phyloP scores from a whole-genome alignment of 1,284 basidiomycete genomes.

The Paramarasmius palmivorus region DNA sequence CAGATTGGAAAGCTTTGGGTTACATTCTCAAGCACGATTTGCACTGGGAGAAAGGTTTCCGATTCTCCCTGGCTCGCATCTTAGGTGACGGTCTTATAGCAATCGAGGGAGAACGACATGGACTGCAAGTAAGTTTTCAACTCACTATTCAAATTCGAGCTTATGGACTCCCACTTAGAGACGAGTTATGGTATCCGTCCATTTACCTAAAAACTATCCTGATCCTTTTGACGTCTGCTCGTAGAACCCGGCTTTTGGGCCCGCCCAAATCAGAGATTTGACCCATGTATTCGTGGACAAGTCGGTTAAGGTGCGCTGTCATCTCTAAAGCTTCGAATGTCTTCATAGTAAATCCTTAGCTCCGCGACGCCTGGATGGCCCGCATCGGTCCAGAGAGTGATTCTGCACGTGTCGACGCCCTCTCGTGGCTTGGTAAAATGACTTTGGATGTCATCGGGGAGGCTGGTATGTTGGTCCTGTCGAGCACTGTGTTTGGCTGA shows the following conservation, averaged over 20 bases:
- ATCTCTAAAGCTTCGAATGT: too few species aligned
- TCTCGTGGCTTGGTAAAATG: too few species aligned
- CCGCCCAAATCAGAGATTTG: constrained; percentile 16
- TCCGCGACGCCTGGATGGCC: neutral
- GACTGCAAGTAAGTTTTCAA: constrained; percentile 10
- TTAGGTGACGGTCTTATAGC: constrained; percentile 12
- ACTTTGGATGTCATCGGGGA: too few species aligned
- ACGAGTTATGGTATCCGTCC: constrained; percentile 1
- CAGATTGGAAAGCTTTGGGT: constrained; percentile 16
- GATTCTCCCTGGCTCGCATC: constrained; percentile 8
- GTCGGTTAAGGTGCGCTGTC: too few species aligned
- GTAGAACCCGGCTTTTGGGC: constrained; percentile 20
- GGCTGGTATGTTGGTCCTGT: too few species aligned
- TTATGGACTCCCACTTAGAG: neutral
- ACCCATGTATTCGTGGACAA: constrained; percentile 19
- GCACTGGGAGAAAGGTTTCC: constrained; percentile 1
- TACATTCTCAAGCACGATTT: constrained; percentile 17
- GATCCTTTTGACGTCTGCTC: too few species aligned
- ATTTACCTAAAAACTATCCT: too few species aligned
- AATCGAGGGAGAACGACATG: constrained; percentile 16
- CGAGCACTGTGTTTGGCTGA: too few species aligned
- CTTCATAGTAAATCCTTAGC: too few species aligned
- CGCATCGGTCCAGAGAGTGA: too few species aligned
- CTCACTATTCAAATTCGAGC: too few species aligned
- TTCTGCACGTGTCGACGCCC: too few species aligned